phyloP scores from a whole-genome alignment of 2,329 filamentous ascomycete species.

The Fusarium sp. region DNA sequence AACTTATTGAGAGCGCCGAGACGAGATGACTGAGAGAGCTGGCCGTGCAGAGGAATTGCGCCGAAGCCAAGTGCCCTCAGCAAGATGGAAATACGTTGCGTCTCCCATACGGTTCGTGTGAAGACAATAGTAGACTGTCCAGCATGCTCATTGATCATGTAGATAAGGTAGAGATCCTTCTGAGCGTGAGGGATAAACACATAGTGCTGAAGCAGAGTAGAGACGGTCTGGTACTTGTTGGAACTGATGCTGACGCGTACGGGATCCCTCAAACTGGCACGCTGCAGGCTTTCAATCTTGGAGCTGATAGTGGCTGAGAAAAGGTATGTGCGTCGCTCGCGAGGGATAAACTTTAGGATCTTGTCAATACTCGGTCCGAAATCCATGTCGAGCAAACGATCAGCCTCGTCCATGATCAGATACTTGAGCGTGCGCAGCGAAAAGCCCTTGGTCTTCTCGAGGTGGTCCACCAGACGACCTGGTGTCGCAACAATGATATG shows the following conservation, averaged over 20 bases:
- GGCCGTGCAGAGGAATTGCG: conserved; percentile 92
- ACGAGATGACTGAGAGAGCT: conserved; percentile 87
- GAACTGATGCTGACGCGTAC: conserved; percentile 83
- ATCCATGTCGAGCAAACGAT: conserved; percentile 90
- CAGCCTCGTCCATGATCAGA: conserved; percentile 94
- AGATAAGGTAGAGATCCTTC: conserved; percentile 91
- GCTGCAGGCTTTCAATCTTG: conserved; percentile 91
- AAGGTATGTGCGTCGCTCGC: conserved; percentile 82
- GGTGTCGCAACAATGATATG: conserved; percentile 95
- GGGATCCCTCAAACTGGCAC: conserved; percentile 87
- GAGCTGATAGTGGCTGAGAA: conserved; percentile 95
- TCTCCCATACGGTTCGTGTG: conserved; percentile 90
- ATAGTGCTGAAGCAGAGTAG: conserved; percentile 86
- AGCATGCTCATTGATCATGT: conserved; percentile 84
- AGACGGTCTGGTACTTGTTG: conserved; percentile 90
- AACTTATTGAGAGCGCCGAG: conserved; percentile 93
- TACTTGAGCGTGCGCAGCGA: conserved; percentile 84
- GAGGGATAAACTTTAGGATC: conserved; percentile 87
- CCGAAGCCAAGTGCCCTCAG: conserved; percentile 86
- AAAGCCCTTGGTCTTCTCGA: conserved; percentile 98
- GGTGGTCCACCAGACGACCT: conserved; percentile 86
- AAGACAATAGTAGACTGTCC: conserved; percentile 93
- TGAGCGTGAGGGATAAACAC: conserved; percentile 85
- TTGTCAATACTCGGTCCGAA: conserved; percentile 94
- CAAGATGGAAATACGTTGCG: conserved; percentile 84